Evolutionary conservation across 179 eudicot genomes (phyloP).

Genomic region (Spergularia azorica): DNA sequence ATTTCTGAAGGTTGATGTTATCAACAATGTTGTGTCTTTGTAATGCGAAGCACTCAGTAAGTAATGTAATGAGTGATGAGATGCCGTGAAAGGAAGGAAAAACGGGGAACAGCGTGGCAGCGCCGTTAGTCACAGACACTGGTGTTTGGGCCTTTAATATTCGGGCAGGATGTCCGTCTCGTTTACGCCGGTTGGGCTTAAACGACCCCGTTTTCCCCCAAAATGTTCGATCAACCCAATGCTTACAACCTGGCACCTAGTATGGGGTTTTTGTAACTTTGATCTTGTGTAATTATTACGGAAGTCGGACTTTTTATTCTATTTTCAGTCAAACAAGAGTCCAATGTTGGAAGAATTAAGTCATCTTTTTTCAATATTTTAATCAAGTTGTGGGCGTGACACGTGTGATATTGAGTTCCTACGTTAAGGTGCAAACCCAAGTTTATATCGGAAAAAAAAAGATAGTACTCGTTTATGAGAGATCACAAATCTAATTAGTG

Average conservation of each 20-base stretch:
- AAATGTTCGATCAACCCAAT: background rate
- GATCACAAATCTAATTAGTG: too few relatives aligned
- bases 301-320: background rate
- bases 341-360: background rate
- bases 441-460: too few relatives aligned
- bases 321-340: background rate
- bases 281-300: background rate
- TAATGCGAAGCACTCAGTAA: too few relatives aligned
- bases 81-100: background rate
- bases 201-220: conserved; percentile 1
- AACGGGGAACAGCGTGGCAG: conserved; percentile 21
- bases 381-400: too few relatives aligned
- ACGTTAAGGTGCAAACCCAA: too few relatives aligned
- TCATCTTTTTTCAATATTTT: too few relatives aligned
- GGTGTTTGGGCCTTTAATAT: background rate
- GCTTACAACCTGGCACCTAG: conserved; percentile 3
- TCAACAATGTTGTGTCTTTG: background rate
- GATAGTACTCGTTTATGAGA: too few relatives aligned
- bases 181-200: conserved; percentile 1
- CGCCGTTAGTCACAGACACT: conserved; percentile 26
- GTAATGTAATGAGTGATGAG: too few relatives aligned
- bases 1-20: too few relatives aligned
- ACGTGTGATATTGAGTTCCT: too few relatives aligned
- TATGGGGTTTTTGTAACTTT: conserved; percentile 10
- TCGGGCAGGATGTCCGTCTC: background rate